Evolutionary conservation across 2,329 filamentous ascomycete genomes (phyloP).

Genomic region (Tympanopsis confertula): DNA sequence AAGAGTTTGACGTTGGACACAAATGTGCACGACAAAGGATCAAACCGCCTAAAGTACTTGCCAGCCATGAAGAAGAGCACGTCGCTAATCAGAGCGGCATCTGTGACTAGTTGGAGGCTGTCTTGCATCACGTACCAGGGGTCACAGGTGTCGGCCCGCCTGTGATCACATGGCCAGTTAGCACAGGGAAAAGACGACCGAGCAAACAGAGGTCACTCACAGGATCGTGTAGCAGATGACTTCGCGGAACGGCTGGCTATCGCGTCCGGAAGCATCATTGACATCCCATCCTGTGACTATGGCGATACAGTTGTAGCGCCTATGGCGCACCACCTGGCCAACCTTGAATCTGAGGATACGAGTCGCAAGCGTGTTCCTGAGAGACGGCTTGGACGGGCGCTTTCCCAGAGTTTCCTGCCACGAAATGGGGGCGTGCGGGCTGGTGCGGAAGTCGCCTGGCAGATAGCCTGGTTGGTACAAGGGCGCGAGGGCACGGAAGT

Average conservation of each 20-base stretch:
- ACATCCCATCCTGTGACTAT: constrained; percentile 81
- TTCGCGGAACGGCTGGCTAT: constrained; percentile 36
- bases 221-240: constrained; percentile 79
- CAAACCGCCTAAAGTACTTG: constrained; percentile 80
- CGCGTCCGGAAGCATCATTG: constrained; percentile 9
- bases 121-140: constrained; percentile 67
- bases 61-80: constrained; percentile 62
- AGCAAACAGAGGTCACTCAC: constrained; percentile 39
- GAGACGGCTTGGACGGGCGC: constrained; percentile 19
- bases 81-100: constrained; percentile 34
- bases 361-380: constrained; percentile 21
- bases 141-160: constrained; percentile 54
- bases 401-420: constrained; percentile 32
- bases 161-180: constrained; percentile 21
- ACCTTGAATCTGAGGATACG: constrained; percentile 50
- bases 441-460: constrained; percentile 21
- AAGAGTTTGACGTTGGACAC: too few species aligned
- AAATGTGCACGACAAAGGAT: constrained; percentile 53
- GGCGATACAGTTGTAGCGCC: constrained; percentile 66
- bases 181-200: constrained; percentile 3
- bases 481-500: constrained; percentile 17
- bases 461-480: constrained; percentile 14
- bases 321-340: constrained; percentile 77
- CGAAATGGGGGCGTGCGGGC: constrained; percentile 13
- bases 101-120: constrained; percentile 57